phyloP scores from a whole-genome alignment of 805 yeast genomes.

The Ascoidea tarda region DNA sequence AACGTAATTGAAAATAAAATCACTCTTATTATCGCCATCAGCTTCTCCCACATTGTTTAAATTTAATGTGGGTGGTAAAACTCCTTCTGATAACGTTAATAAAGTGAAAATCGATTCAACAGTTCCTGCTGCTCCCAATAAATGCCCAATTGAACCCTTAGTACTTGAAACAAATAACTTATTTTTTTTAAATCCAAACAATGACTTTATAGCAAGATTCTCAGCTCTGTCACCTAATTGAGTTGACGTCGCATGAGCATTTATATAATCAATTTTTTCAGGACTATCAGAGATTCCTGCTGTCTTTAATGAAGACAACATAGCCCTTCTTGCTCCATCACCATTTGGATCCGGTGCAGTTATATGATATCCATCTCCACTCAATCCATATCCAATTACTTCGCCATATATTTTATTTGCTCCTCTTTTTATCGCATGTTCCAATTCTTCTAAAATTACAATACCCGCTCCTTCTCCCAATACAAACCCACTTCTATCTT shows the following conservation, averaged over 20 bases:
- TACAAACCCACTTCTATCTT: conserved; percentile 70
- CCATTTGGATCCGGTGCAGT: conserved; percentile 84
- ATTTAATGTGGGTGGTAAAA: conserved; percentile 74
- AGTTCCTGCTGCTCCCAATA: conserved; percentile 93
- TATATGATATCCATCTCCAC: conserved; percentile 87
- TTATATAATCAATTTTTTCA: conserved; percentile 53
- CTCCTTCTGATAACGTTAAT: conserved; percentile 39
- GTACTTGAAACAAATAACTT: conserved; percentile 56
- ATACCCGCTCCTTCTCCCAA: conserved; percentile 89
- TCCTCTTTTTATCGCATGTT: conserved; percentile 58
- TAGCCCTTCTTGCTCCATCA: conserved; percentile 71
- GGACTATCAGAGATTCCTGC: conserved; percentile 29
- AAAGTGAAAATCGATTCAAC: conserved; percentile 80
- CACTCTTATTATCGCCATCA: conserved; percentile 25
- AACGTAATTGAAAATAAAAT: conserved; percentile 44
- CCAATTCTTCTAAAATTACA: conserved; percentile 58
- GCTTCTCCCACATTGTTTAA: conserved; percentile 38
- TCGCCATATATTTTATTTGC: conserved; percentile 54
- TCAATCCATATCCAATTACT: conserved; percentile 74
- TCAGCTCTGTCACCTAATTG: conserved; percentile 83
- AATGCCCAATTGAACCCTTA: conserved; percentile 88
- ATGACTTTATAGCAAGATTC: conserved; percentile 48
- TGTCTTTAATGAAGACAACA: conserved; percentile 55
- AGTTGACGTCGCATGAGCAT: conserved; percentile 97
- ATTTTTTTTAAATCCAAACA: conserved; percentile 28